A percentile compares a stretch with the other conserved stretches of the same genome.
Conservation (phyloP, 2,329 filamentous ascomycete species). For the Monosporascus ibericus region DNA sequence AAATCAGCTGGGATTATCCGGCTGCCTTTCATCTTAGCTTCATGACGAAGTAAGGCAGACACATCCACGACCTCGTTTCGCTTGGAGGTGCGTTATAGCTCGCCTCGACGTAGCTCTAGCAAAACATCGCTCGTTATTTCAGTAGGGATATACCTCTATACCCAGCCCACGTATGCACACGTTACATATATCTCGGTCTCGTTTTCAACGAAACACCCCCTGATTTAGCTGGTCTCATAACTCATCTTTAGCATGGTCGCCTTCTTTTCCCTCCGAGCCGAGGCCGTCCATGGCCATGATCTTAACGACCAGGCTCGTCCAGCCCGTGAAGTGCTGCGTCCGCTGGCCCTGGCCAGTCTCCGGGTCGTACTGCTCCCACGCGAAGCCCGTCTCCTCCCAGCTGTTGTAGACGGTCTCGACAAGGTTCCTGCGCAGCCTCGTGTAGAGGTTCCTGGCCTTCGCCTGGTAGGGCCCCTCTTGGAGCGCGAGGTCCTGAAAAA, state of each 20-base stretch:
- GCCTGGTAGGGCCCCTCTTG: slow-evolving; percentile 61
- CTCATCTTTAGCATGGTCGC: slow-evolving; percentile 37
- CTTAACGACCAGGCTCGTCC: slow-evolving; percentile 97
- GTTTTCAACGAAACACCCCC: not conserved
- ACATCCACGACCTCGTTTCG: too few relatives aligned
- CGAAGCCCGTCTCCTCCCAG: slow-evolving; percentile 90
- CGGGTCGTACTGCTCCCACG: slow-evolving; percentile 97
- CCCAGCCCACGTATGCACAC: not conserved
- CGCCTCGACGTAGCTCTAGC: too few relatives aligned
- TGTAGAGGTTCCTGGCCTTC: slow-evolving; percentile 69
- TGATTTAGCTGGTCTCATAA: slow-evolving; percentile 27
- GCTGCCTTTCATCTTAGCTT: too few relatives aligned
- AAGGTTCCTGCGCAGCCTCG: slow-evolving; percentile 70
- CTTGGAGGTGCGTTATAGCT: too few relatives aligned
- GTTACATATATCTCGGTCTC: not conserved
- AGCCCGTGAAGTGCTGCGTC: slow-evolving; percentile 96
- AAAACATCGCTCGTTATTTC: too few relatives aligned
- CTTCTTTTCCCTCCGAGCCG: slow-evolving; percentile 11
- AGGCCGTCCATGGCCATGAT: slow-evolving; percentile 91
- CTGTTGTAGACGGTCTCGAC: slow-evolving; percentile 82
- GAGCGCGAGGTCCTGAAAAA: slow-evolving; percentile 54
- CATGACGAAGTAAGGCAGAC: too few relatives aligned
- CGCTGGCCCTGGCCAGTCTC: slow-evolving; percentile 90
- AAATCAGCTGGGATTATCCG: too few relatives aligned
- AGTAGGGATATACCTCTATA: too few relatives aligned